Conservation (phyloP, 2,329 filamentous ascomycete species). For the Lachnellula hyalina region DNA sequence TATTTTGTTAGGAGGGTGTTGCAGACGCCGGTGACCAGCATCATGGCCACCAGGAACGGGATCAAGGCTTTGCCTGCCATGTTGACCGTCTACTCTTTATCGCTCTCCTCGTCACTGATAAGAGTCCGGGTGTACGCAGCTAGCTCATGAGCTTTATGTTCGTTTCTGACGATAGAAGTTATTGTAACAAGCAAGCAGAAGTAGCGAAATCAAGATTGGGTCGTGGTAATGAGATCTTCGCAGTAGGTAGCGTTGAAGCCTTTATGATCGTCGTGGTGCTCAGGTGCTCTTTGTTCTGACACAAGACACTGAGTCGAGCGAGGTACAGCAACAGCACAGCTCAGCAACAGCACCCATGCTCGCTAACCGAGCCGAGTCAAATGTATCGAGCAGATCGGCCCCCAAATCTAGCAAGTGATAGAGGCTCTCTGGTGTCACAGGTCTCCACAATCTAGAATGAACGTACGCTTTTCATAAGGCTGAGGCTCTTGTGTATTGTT, state of each 20-base stretch:
- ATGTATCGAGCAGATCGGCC: background rate
- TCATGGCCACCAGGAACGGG: constrained; percentile 87
- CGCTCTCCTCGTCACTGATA: background rate
- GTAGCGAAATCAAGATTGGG: background rate
- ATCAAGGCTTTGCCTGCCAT: constrained; percentile 72
- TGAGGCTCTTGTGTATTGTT: background rate
- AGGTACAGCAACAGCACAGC: no score
- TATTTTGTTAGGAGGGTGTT: constrained; percentile 97
- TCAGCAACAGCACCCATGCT: background rate
- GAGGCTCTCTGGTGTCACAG: background rate
- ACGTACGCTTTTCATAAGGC: constrained; percentile 1
- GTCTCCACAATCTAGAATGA: background rate
- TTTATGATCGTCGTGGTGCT: background rate
- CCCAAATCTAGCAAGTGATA: background rate
- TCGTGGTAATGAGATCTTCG: background rate
- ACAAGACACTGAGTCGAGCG: background rate
- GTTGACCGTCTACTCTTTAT: background rate
- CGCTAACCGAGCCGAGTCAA: background rate
- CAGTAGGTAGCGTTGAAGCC: background rate
- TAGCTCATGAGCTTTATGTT: background rate
- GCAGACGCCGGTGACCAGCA: constrained; percentile 92
- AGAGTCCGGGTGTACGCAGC: background rate
- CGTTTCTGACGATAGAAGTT: background rate
- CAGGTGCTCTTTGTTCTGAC: background rate
- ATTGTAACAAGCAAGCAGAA: background rate